phyloP scores from a whole-genome alignment of 768 basidiomycete species.

The Leccinum olivaceopallidum region DNA sequence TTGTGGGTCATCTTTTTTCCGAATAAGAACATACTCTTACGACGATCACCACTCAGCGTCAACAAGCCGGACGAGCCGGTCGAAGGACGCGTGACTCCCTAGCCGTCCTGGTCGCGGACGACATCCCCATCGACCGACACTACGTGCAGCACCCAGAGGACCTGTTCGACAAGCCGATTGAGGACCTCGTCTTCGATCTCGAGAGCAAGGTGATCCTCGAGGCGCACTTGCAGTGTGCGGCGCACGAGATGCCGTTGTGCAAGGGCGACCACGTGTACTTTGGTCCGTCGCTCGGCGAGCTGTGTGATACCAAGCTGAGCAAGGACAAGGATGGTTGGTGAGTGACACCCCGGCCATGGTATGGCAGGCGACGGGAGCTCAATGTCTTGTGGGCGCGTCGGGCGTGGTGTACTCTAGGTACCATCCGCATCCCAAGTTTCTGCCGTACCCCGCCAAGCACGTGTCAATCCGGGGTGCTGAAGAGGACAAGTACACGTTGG shows the following conservation, averaged over 20 bases:
- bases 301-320: constrained; percentile 62
- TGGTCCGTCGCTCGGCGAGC: constrained; percentile 53
- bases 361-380: background rate
- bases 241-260: constrained; percentile 84
- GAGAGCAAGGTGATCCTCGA: constrained; percentile 76
- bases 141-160: constrained; percentile 70
- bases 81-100: constrained; percentile 79
- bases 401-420: constrained; percentile 50
- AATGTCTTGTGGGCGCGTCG: background rate
- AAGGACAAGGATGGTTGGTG: constrained; percentile 84
- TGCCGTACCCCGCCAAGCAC: constrained; percentile 73
- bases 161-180: constrained; percentile 60
- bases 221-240: constrained; percentile 51
- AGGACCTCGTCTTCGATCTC: constrained; percentile 69
- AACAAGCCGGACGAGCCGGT: constrained; percentile 89
- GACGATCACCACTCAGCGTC: constrained; percentile 49
- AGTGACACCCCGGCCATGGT: constrained; percentile 12
- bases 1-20: constrained; percentile 46
- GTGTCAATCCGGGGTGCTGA: constrained; percentile 75
- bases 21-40: background rate
- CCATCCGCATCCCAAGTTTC: constrained; percentile 75
- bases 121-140: constrained; percentile 70
- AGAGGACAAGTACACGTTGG: constrained; percentile 42
- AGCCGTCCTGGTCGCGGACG: constrained; percentile 69
- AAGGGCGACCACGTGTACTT: constrained; percentile 70